These are phyloP conservation scores for Cantharellus cinnabarinus DNA, from an alignment of 768 basidiomycete genomes.

Conservation along the genomic window DNA sequence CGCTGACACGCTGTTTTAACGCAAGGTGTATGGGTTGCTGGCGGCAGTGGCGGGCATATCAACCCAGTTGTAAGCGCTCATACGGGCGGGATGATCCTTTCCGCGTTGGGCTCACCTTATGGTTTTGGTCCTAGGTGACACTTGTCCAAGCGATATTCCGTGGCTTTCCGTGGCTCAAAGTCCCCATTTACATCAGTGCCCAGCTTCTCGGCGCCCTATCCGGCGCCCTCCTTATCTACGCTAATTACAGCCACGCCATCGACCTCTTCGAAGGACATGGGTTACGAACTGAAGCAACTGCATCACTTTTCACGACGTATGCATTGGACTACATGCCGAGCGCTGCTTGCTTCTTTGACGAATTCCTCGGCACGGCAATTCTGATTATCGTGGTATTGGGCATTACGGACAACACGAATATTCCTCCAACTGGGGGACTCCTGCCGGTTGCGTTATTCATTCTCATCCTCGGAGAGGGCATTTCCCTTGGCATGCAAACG, in stretches of 20 bases:
- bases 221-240: conserved; percentile 38
- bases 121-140: conserved; percentile 4
- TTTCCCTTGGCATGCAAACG: conserved; percentile 40
- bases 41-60: conserved; percentile 5
- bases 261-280: conserved; percentile 27
- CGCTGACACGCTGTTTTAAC: no score
- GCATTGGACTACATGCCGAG: conserved; percentile 13
- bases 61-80: conserved; percentile 6
- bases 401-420: conserved; percentile 32
- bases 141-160: conserved; percentile 4
- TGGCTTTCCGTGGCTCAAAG: conserved; percentile 8
- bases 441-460: conserved; percentile 37
- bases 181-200: conserved; percentile 38
- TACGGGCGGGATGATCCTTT: background rate
- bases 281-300: conserved; percentile 22
- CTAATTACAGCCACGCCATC: conserved; percentile 41
- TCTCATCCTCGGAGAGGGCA: conserved; percentile 35
- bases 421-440: conserved; percentile 28
- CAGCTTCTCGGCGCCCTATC: conserved; percentile 48
- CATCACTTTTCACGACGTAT: conserved; percentile 38
- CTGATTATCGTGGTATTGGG: conserved; percentile 35
- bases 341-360: conserved; percentile 25
- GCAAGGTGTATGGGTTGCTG: conserved; percentile 6
- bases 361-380: conserved; percentile 34
- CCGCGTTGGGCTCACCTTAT: background rate